phyloP scores from a whole-genome alignment of 2,329 filamentous ascomycete genomes.

The Colletotrichum gigasporum region DNA sequence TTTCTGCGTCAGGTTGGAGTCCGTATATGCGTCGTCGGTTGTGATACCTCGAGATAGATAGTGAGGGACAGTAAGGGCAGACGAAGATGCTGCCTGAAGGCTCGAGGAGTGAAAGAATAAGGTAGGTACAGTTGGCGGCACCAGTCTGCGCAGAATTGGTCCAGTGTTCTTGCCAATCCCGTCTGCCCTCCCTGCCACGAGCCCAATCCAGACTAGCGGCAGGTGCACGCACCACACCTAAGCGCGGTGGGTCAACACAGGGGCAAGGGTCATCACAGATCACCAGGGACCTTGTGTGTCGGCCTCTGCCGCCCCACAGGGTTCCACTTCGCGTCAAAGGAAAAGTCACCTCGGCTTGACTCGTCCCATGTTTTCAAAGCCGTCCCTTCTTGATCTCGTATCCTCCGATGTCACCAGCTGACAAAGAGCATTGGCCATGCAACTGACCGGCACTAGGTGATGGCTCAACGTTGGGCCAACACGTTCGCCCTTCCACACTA shows the following conservation, averaged over 20 bases:
- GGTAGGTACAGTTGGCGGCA: too few species aligned
- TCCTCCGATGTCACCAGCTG: background rate
- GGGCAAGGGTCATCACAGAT: background rate
- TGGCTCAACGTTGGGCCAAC: background rate
- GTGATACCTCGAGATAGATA: background rate
- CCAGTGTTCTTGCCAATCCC: too few species aligned
- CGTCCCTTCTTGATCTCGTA: slow-evolving; percentile 2
- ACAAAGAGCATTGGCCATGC: slow-evolving; percentile 8
- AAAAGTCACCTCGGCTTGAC: slow-evolving; percentile 9
- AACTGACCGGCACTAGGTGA: background rate
- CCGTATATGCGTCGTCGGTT: background rate
- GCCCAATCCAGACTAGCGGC: too few species aligned
- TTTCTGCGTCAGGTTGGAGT: background rate
- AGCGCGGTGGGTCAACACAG: too few species aligned
- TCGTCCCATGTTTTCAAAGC: slow-evolving; percentile 19
- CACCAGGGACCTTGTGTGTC: background rate
- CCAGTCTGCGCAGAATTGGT: too few species aligned
- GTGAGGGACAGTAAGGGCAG: background rate
- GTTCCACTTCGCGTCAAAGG: background rate
- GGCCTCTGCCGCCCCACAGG: slow-evolving; percentile 5
- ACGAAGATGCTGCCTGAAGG: too few species aligned
- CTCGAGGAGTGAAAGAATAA: too few species aligned
- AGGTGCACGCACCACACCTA: too few species aligned
- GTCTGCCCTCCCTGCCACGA: too few species aligned
- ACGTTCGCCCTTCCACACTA: background rate